phyloP scores from a whole-genome alignment of 805 yeast genomes.

The Saccharomycopsis sp. region DNA sequence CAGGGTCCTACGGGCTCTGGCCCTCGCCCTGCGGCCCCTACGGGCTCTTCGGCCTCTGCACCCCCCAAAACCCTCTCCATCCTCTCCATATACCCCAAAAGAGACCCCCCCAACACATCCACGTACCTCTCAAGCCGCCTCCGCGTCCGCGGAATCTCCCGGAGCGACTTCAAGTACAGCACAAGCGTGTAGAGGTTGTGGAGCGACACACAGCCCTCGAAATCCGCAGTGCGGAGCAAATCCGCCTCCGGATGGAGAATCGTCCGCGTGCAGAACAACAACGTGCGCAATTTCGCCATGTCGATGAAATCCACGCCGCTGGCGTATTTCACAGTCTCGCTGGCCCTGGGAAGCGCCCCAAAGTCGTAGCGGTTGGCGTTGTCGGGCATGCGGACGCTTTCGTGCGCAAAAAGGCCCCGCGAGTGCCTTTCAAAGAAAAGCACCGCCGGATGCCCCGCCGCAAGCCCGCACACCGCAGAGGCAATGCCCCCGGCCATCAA shows the following conservation, averaged over 20 bases:
- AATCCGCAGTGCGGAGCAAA: not conserved
- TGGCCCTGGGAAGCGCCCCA: slow-evolving; percentile 2
- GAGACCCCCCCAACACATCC: not conserved
- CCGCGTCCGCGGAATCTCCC: not conserved
- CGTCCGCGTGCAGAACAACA: not conserved
- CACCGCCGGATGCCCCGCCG: not conserved
- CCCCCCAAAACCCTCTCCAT: not conserved
- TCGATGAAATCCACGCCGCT: not conserved
- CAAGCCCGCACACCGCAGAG: not conserved
- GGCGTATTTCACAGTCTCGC: not conserved
- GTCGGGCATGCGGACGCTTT: not conserved
- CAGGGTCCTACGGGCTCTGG: no score
- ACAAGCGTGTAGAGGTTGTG: not conserved
- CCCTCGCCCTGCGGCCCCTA: not conserved
- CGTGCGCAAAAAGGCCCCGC: not conserved
- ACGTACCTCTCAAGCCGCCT: not conserved
- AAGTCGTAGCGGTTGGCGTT: not conserved
- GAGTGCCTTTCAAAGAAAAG: not conserved
- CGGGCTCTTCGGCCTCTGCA: not conserved
- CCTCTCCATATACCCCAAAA: not conserved
- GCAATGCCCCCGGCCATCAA: not conserved
- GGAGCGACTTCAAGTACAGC: not conserved
- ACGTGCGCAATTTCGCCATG: slow-evolving; percentile 3
- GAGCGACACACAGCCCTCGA: not conserved
- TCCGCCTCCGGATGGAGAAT: not conserved